Evolutionary conservation across 352 stramenopile genomes (phyloP), one percentile per base, ranked within the genome.

Genomic region (Phytophthora ramorum): DNA sequence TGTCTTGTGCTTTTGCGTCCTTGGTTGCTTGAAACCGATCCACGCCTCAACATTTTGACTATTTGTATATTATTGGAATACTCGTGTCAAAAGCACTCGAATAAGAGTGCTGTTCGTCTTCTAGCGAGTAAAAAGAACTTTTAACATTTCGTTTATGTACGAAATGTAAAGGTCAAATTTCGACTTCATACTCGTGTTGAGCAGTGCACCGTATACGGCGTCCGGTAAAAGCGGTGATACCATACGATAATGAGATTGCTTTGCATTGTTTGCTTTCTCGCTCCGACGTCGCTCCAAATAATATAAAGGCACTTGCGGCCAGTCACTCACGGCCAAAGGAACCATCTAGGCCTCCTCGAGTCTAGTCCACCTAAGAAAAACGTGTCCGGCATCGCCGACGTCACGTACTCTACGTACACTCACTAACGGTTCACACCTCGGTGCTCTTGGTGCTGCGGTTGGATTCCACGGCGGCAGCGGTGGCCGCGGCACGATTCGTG

Each of bases 401-500:
- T 50, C 55, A 66, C 63, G 59, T 61, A 66, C 47, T 66, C 53
- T 69, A 74, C 53, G 62, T 65, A 73, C 62, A 70, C 46, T 59
- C 54, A 74, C 49, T 66, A 70, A 70, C 62, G 47, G 48, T 45
- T 74, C 37, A 75, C 44, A 75, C 45, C 32, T 71, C 66, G 38
- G 66, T 75, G 61, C 66, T 75, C 43, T 59, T 62, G 49, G 60
- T 56, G 37, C 61, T 71, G 34, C 61, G 49, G 26, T 62, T 66
- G 35, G 66, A 70, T 9, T 66, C 53, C 20, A 70, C 48, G 13
- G 49, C 40, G 17, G 40, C 40, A 26, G 40, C 40, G 17, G 40
- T 46, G 8, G 48, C 54, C 43, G 52, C 54, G 24, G 66, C 40
- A 1, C 58, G 57, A 44, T 12, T 17, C 34, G 48, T 22, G 13